A percentile compares a stretch with the other conserved stretches of the same genome.
Evolutionary conservation across 176 grass and related monocot genomes (phyloP).

Genomic region (Carex pumila): DNA sequence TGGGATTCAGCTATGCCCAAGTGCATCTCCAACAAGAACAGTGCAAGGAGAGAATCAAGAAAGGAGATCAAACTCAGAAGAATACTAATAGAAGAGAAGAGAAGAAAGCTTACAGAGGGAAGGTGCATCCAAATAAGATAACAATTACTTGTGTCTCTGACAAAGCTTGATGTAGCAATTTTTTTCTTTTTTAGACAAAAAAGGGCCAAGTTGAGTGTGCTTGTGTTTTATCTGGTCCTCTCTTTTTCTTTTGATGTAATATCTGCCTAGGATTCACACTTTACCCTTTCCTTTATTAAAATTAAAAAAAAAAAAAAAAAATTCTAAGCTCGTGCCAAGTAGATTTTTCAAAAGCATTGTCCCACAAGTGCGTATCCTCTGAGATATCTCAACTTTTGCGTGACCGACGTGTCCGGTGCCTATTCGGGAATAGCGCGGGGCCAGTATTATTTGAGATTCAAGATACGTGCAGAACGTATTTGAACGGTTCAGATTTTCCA

Average conservation of each 20-base stretch:
- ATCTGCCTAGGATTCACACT: background rate
- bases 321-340: background rate
- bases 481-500: no score
- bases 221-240: background rate
- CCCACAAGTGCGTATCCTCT: no score
- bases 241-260: background rate
- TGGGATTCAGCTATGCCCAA: conserved; percentile 29
- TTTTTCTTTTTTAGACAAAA: background rate
- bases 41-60: conserved; percentile 30
- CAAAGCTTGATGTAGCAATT: background rate
- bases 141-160: background rate
- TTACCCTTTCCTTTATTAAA: background rate
- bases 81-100: background rate
- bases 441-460: no score
- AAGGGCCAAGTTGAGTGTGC: background rate
- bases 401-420: no score
- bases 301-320: background rate
- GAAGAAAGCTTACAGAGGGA: background rate
- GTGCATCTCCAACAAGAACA: conserved; percentile 28
- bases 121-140: conserved; percentile 2
- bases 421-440: no score
- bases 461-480: no score
- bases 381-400: no score
- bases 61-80: background rate
- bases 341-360: background rate